phyloP scores from a whole-genome alignment of 2,329 filamentous ascomycete species.

The Clonostachys byssicola region DNA sequence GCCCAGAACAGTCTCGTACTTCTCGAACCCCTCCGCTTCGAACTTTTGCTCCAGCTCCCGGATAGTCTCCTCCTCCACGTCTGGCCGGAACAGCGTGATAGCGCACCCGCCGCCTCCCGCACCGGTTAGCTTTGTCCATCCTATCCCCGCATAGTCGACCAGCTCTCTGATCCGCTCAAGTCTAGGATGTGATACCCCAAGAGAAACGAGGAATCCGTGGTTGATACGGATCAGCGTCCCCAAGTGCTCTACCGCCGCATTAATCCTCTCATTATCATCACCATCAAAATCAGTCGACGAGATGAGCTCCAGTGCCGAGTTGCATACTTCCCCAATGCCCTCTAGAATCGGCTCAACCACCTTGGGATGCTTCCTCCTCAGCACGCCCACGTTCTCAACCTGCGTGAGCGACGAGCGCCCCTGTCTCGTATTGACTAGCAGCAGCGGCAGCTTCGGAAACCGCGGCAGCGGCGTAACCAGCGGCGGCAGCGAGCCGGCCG shows the following conservation, averaged over 20 bases:
- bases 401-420: constrained; percentile 81
- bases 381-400: constrained; percentile 76
- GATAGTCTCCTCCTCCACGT: constrained; percentile 51
- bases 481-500: constrained; percentile 71
- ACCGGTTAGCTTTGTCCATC: constrained; percentile 96
- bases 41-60: constrained; percentile 61
- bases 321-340: constrained; percentile 73
- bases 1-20: constrained; percentile 85
- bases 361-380: constrained; percentile 68
- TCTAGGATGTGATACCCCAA: constrained; percentile 92
- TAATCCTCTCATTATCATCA: constrained; percentile 56
- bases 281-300: constrained; percentile 64
- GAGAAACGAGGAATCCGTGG: constrained; percentile 83
- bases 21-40: constrained; percentile 69
- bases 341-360: constrained; percentile 80
- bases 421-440: constrained; percentile 86
- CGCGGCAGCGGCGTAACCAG: constrained; percentile 72
- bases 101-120: constrained; percentile 95
- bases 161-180: constrained; percentile 89
- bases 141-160: constrained; percentile 82
- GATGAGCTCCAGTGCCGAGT: constrained; percentile 49
- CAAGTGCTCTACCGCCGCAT: constrained; percentile 73
- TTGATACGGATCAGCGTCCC: constrained; percentile 92
- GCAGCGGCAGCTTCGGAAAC: constrained; percentile 87
- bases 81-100: constrained; percentile 80